Percentiles rank a stretch among this genome's conserved stretches.
phyloP scores from a whole-genome alignment of 345 rosid species.

The Acer saccharum region DNA sequence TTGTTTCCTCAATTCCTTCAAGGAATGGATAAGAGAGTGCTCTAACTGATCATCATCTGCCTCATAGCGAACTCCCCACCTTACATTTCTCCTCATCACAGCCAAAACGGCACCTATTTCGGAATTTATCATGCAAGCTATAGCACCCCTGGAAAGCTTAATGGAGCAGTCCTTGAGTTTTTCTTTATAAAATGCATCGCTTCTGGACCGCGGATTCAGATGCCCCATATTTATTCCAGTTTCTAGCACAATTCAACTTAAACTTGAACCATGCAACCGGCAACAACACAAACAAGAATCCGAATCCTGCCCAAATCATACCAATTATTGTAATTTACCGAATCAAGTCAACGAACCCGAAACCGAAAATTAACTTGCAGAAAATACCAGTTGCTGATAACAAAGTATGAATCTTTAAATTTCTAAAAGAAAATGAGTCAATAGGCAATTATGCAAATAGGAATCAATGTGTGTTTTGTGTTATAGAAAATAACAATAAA shows the following conservation, averaged over 20 bases:
- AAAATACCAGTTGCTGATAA: neutral
- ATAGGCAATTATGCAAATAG: neutral
- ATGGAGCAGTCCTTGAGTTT: conserved; percentile 22
- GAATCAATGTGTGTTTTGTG: neutral
- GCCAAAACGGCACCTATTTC: conserved; percentile 77
- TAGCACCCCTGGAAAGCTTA: conserved; percentile 46
- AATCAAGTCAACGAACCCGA: no score
- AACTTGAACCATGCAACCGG: conserved; percentile 21
- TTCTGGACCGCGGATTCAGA: conserved; percentile 38
- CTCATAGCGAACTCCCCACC: conserved; percentile 66
- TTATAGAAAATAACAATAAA: neutral
- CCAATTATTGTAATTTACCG: no score
- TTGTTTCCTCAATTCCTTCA: conserved; percentile 64
- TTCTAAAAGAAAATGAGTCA: neutral
- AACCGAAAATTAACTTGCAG: neutral
- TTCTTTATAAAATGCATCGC: conserved; percentile 35
- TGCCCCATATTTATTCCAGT: conserved; percentile 49
- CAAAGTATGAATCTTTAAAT: neutral
- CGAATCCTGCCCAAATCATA: conserved; percentile 5
- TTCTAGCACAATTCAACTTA: conserved; percentile 26
- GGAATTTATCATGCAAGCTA: conserved; percentile 66
- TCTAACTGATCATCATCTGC: conserved; percentile 69
- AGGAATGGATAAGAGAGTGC: conserved; percentile 70
- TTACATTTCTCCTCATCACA: conserved; percentile 78
- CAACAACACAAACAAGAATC: conserved; percentile 8